Evolutionary conservation across 164 flowering plant species (phyloP), one percentile per base, ranked within the genome.

Genomic region (Cinnamomum chago): DNA sequence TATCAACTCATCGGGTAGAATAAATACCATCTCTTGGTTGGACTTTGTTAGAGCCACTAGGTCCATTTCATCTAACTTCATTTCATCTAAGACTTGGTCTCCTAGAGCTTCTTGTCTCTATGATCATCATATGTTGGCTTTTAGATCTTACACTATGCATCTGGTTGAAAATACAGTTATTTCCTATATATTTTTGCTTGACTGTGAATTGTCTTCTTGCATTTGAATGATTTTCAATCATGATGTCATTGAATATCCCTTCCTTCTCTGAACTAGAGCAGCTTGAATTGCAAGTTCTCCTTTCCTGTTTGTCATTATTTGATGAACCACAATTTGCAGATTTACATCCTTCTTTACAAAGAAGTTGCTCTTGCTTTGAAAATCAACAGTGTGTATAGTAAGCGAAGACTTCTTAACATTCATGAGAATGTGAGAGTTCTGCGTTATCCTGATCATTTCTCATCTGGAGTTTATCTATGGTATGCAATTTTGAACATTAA

Each of bases 381-480:
- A 86, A 96, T 96, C 76, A 94, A 95, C 82, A 96, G 99, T 81
- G 90, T 88, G 18, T 90, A 94, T 73, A 96, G 99, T 83, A 93
- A 96, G 84, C 84, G 84, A 75, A 91, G 79, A 81, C 93, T 96
- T 82, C 93, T 92, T 72, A 83, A 84, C 85, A 92, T 96, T 80
- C 99, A 96, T 81, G 97, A 93, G 83, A 96, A 96, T 82, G 93
- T 96, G 75, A 90, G 88, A 82, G 97, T 96, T 40, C 74, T 93
- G 70, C 97, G 99, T 14, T 94, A 89, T 81, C 99, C 99, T 33
- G 99, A 96, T 79, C 99, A 96, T 85, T 96, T 96, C 79, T 90
- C 99, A 40, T 73, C 81, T 80, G 98, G 98, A 74, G 97, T 96
- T 79, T 96, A 92, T 82, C 76, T 92, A n/a, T 96, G 99, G 98